Base-by-base conservation (phyloP, 2,329 filamentous ascomycete genomes). In the Stagonosporopsis vannaccii region DNA sequence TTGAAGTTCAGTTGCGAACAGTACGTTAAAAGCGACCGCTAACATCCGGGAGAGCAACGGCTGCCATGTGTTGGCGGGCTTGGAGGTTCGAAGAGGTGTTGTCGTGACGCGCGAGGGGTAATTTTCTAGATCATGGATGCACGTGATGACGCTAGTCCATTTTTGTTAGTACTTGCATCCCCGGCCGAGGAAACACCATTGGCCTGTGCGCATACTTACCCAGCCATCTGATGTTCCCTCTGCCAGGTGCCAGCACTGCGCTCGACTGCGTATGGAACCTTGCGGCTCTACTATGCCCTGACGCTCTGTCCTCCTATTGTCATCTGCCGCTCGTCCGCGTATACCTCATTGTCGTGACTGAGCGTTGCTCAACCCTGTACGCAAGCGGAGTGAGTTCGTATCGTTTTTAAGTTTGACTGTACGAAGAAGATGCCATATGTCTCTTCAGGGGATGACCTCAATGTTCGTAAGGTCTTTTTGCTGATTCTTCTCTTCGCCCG, bases 91-190 rank as follows among this genome's bases (percentile, higher is more conserved):
- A 45, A 47, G 63, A 58, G 59, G 58, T 56, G 66, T 63, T 64
- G 69, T 67, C 67, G 65, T 52, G 70, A 69, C 58, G 60, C 58
- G 61, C 58, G 66, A 69, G 73, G 72, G 68, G 71, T 68, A 69
- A 63, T 61, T 66, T 68, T 61, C 53, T 62, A 60, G 63, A 51
- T 63, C 63, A 53, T 15, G 54, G 19, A 13, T 26, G n/a, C 71
- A 73, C 71, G 71, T 73, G 70, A 73, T 48, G 11, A 11, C 32
- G 48, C 69, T 69, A 72, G 43, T n/a, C 40, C 54, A 39, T 7
- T 56, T 52, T 47, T 11, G 46, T 30, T n/a, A 35, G 43, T 32
- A 33, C 42, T 47, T 51, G 48, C 53, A 56, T 26, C 19, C 20
- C n/a, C 5, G 20, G 39, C 69, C 65, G 66, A 70, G 49, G 57